These are phyloP conservation scores for Avicennia marina DNA, from an alignment of 257 asterid species.

Conservation along the genomic window DNA sequence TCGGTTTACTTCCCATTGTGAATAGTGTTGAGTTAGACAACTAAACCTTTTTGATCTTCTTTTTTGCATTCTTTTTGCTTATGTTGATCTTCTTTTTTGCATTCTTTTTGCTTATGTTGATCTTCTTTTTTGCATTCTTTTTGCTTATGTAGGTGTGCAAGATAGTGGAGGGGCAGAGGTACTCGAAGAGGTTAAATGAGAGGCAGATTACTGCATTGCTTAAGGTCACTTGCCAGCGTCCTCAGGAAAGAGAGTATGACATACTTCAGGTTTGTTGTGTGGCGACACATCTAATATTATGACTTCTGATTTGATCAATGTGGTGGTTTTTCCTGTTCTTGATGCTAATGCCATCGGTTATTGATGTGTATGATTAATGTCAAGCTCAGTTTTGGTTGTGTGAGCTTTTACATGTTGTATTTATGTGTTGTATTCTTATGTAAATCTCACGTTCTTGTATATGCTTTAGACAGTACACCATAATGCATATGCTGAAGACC, in stretches of 20 bases:
- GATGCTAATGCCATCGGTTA: background rate
- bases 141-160: constrained; percentile 66
- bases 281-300: background rate
- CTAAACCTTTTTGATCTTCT: too few species aligned
- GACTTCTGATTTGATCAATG: constrained; percentile 7
- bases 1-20: constrained; percentile 23
- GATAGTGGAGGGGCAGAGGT: constrained; percentile 93
- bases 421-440: background rate
- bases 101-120: background rate
- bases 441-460: background rate
- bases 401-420: background rate
- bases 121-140: background rate
- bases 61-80: background rate
- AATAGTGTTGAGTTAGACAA: too few species aligned
- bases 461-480: constrained; percentile 83
- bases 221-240: constrained; percentile 96
- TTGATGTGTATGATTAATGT: background rate
- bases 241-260: constrained; percentile 68
- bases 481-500: constrained; percentile 75
- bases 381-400: background rate
- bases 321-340: background rate
- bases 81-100: too few species aligned
- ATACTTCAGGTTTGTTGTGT: constrained; percentile 56
- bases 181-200: constrained; percentile 89
- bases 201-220: constrained; percentile 86